These are phyloP conservation scores for Articulospora tetracladia DNA, from an alignment of 495 filamentous ascomycete species.

Conservation along the genomic window DNA sequence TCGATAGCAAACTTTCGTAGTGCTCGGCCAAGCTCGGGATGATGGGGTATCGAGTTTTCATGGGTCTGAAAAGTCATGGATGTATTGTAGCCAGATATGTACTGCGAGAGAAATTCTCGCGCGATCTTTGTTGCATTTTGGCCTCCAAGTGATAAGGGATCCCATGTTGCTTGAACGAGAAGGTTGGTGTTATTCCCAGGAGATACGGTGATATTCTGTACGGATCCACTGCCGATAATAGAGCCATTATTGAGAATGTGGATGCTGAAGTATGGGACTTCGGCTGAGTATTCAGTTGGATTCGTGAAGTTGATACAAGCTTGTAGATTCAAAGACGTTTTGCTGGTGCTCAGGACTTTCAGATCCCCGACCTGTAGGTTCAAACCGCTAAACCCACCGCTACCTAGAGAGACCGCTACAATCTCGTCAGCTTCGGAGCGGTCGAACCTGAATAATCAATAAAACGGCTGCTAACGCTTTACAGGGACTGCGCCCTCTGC, in stretches of 20 bases:
- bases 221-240: slow-evolving; percentile 67
- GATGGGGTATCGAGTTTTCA: slow-evolving; percentile 62
- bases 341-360: slow-evolving; percentile 62
- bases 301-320: slow-evolving; percentile 80
- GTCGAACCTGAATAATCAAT: slow-evolving; percentile 11
- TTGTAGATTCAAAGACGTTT: slow-evolving; percentile 61
- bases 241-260: slow-evolving; percentile 70
- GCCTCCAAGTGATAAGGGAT: slow-evolving; percentile 60
- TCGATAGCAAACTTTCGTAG: slow-evolving; percentile 65
- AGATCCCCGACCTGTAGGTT: slow-evolving; percentile 60
- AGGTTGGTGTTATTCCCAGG: slow-evolving; percentile 72
- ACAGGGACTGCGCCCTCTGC: slow-evolving; percentile 81
- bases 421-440: slow-evolving; percentile 27
- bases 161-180: slow-evolving; percentile 66
- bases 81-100: slow-evolving; percentile 83
- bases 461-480: slow-evolving; percentile 61
- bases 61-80: slow-evolving; percentile 70
- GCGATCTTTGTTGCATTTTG: slow-evolving; percentile 55
- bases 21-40: slow-evolving; percentile 67
- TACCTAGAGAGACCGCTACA: slow-evolving; percentile 25
- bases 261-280: slow-evolving; percentile 73
- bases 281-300: slow-evolving; percentile 78
- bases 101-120: slow-evolving; percentile 72
- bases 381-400: slow-evolving; percentile 38
- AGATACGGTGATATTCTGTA: slow-evolving; percentile 52